Percentiles rank a stretch among this genome's conserved stretches.
These are phyloP conservation scores for Chenopodium formosanum DNA, from an alignment of 148 eudicot genomes.

Conservation along the genomic window DNA sequence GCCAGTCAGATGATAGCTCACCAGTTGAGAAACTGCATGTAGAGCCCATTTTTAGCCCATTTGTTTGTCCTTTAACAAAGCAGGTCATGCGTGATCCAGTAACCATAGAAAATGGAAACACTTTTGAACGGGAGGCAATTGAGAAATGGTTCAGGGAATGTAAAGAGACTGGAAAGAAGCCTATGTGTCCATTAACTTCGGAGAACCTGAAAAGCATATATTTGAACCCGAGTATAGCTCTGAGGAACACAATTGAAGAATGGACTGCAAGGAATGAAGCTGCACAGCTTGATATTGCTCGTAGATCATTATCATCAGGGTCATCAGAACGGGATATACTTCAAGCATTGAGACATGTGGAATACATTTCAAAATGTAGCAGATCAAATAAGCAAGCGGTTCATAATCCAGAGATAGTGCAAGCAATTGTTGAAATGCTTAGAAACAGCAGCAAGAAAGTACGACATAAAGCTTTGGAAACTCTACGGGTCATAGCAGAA, in stretches of 20 bases:
- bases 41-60: slow-evolving; percentile 75
- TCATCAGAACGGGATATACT: slow-evolving; percentile 54
- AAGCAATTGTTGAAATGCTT: slow-evolving; percentile 61
- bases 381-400: slow-evolving; percentile 55
- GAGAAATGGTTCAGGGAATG: slow-evolving; percentile 85
- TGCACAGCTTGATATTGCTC: slow-evolving; percentile 72
- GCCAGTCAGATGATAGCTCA: slow-evolving; percentile 71
- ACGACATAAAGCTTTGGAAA: slow-evolving; percentile 71
- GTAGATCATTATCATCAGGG: slow-evolving; percentile 49
- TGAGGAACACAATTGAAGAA: slow-evolving; percentile 76
- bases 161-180: slow-evolving; percentile 53
- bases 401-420: slow-evolving; percentile 57
- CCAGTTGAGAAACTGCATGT: slow-evolving; percentile 59
- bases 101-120: slow-evolving; percentile 70
- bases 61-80: slow-evolving; percentile 81
- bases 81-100: slow-evolving; percentile 89
- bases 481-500: slow-evolving; percentile 67
- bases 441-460: slow-evolving; percentile 62
- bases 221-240: slow-evolving; percentile 77
- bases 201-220: slow-evolving; percentile 56
- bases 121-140: slow-evolving; percentile 90
- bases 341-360: slow-evolving; percentile 59
- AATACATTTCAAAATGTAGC: slow-evolving; percentile 54
- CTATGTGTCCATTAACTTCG: slow-evolving; percentile 64
- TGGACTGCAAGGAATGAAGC: slow-evolving; percentile 97